Percentiles rank a stretch among this genome's conserved stretches.
Conservation (phyloP, 31 red algal genomes). For the Porphyra umbilicalis region DNA sequence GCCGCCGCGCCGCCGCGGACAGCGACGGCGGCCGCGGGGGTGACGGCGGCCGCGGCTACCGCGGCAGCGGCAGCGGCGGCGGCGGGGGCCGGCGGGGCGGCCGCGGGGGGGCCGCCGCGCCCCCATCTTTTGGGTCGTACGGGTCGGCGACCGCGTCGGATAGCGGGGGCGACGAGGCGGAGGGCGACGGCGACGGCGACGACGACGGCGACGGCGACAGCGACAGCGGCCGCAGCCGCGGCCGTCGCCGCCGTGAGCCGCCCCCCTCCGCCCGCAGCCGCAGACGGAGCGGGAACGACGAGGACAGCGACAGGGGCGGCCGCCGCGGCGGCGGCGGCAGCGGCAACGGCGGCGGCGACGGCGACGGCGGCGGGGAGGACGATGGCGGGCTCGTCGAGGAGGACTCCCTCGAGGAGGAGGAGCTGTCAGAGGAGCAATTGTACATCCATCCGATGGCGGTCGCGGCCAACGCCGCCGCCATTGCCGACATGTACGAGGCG, state of each 20-base stretch:
- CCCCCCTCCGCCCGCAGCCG: not conserved
- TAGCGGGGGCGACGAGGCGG: not conserved
- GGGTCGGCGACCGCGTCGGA: not conserved
- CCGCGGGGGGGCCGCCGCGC: not conserved
- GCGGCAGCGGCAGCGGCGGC: not conserved
- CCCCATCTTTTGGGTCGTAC: not conserved
- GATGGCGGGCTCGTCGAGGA: not conserved
- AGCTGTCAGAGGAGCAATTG: too few species aligned
- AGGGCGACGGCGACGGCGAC: not conserved
- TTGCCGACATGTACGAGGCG: not conserved
- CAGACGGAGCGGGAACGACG: not conserved
- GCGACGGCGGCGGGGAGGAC: not conserved
- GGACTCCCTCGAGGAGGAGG: not conserved
- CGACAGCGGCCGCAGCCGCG: too few species aligned
- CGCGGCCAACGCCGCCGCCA: not conserved
- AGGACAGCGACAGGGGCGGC: not conserved
- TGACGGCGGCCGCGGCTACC: not conserved
- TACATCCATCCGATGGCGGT: too few species aligned
- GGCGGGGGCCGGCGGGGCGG: not conserved
- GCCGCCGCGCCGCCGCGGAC: not conserved
- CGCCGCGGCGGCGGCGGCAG: not conserved
- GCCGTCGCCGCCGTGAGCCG: not conserved
- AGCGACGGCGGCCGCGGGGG: not conserved
- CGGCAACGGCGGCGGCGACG: not conserved
- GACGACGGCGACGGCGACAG: too few species aligned